Evolutionary conservation across 352 stramenopile genomes (phyloP).

Genomic region (Thalassiosira delicatula): DNA sequence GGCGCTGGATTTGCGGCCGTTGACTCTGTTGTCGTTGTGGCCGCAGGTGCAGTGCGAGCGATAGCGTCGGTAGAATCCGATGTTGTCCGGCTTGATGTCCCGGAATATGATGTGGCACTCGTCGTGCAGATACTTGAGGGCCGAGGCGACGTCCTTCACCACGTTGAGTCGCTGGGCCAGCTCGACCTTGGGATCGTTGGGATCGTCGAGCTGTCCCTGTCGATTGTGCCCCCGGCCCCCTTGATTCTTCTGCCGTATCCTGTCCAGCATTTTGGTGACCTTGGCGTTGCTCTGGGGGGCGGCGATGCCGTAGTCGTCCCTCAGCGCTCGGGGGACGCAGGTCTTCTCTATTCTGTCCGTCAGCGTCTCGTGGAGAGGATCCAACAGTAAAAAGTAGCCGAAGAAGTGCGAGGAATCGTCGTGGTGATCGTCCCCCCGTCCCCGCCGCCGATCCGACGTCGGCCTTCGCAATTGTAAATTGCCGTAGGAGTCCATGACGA

Average conservation of each 20-base stretch:
- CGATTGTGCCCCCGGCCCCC: slow-evolving; percentile 22
- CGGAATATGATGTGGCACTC: slow-evolving; percentile 45
- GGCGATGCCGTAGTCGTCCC: no score
- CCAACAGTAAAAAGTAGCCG: slow-evolving; percentile 80
- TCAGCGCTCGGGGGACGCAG: slow-evolving; percentile 37
- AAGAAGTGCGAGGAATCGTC: slow-evolving; percentile 42
- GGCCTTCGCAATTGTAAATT: no score
- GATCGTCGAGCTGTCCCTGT: no score
- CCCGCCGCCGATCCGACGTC: no score
- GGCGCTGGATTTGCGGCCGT: neutral
- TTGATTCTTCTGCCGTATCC: no score
- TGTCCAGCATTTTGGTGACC: no score
- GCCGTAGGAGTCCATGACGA: no score
- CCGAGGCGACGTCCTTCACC: slow-evolving; percentile 36
- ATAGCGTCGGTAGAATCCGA: no score
- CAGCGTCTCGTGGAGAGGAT: slow-evolving; percentile 71
- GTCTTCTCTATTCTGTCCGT: slow-evolving; percentile 44
- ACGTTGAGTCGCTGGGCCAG: slow-evolving; percentile 30
- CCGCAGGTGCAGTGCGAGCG: no score
- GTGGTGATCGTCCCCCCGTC: neutral
- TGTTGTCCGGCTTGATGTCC: slow-evolving; percentile 27
- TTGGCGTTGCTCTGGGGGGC: no score
- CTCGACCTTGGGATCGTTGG: no score
- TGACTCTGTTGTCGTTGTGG: no score
- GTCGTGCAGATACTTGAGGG: slow-evolving; percentile 53